Evolutionary conservation across 2,329 filamentous ascomycete species (phyloP).

Genomic region (Daldinia sp.): DNA sequence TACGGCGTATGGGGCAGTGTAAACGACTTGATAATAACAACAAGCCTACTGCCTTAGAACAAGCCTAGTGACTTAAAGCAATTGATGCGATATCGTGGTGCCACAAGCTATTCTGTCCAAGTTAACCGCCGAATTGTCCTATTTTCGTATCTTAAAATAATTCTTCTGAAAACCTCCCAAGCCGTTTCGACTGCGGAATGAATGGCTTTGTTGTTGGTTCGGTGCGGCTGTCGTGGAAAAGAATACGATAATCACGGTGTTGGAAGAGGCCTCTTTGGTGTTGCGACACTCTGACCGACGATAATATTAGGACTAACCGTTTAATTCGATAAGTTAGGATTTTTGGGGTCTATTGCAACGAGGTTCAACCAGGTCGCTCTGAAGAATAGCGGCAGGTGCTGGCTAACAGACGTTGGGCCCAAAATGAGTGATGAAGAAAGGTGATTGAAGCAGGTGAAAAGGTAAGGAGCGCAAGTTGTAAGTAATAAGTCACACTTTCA

Average conservation of each 20-base stretch:
- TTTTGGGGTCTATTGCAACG: slow-evolving; percentile 2
- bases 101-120: slow-evolving; percentile 10
- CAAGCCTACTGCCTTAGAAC: slow-evolving; percentile 22
- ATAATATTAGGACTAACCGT: slow-evolving; percentile 8
- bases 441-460: slow-evolving; percentile 13
- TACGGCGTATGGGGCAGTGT: slow-evolving; percentile 37
- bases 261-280: slow-evolving; percentile 9
- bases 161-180: slow-evolving; percentile 15
- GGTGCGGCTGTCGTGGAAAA: slow-evolving; percentile 13
- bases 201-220: slow-evolving; percentile 6
- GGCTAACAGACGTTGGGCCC: neutral
- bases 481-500: slow-evolving; percentile 21
- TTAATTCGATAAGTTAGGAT: slow-evolving; percentile 17
- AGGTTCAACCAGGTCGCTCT: slow-evolving; percentile 7
- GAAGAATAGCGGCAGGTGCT: slow-evolving; percentile 4
- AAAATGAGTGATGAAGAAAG: neutral
- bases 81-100: slow-evolving; percentile 21
- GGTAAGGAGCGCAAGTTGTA: slow-evolving; percentile 16
- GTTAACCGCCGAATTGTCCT: slow-evolving; percentile 24
- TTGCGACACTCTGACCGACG: slow-evolving; percentile 12
- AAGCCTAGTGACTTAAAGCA: neutral
- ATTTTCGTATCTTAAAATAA: slow-evolving; percentile 43
- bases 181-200: slow-evolving; percentile 17
- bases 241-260: slow-evolving; percentile 12
- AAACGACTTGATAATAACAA: slow-evolving; percentile 25